Conservation (phyloP, 2,329 filamentous ascomycete species). For the Talaromyces sp. region DNA sequence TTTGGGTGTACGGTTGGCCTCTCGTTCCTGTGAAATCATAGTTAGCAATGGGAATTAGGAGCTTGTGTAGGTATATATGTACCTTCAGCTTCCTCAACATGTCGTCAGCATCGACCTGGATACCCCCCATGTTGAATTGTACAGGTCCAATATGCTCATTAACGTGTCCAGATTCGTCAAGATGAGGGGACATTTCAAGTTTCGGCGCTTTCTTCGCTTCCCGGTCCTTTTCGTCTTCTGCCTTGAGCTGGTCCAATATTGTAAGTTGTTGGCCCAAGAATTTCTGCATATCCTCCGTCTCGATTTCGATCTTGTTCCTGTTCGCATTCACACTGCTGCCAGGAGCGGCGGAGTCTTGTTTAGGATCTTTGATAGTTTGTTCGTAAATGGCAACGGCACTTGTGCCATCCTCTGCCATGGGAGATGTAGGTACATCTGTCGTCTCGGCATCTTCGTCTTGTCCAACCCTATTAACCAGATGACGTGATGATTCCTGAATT, state of each 20-base stretch:
- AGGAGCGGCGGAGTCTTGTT: constrained; percentile 56
- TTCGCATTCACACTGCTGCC: constrained; percentile 43
- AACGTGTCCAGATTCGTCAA: constrained; percentile 41
- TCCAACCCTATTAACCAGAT: constrained; percentile 17
- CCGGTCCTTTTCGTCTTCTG: constrained; percentile 49
- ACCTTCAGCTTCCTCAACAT: constrained; percentile 85
- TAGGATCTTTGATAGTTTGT: constrained; percentile 70
- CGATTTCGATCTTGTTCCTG: constrained; percentile 50
- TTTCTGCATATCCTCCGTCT: constrained; percentile 67
- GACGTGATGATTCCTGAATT: constrained; percentile 52
- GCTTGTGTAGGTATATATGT: neutral
- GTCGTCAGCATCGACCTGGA: constrained; percentile 91
- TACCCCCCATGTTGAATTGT: constrained; percentile 97
- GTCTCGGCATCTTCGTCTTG: constrained; percentile 24
- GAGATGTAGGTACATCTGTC: constrained; percentile 22
- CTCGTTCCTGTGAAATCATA: constrained; percentile 36
- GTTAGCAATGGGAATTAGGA: constrained; percentile 2
- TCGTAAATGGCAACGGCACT: constrained; percentile 71
- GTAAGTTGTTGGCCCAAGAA: constrained; percentile 73
- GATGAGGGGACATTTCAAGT: constrained; percentile 30
- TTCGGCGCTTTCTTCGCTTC: constrained; percentile 29
- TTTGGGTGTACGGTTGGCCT: constrained; percentile 36
- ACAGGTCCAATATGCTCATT: constrained; percentile 88
- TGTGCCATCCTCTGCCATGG: constrained; percentile 34
- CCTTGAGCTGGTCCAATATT: constrained; percentile 61